phyloP scores from a whole-genome alignment of 805 yeast genomes.

The Candida ulmi region DNA sequence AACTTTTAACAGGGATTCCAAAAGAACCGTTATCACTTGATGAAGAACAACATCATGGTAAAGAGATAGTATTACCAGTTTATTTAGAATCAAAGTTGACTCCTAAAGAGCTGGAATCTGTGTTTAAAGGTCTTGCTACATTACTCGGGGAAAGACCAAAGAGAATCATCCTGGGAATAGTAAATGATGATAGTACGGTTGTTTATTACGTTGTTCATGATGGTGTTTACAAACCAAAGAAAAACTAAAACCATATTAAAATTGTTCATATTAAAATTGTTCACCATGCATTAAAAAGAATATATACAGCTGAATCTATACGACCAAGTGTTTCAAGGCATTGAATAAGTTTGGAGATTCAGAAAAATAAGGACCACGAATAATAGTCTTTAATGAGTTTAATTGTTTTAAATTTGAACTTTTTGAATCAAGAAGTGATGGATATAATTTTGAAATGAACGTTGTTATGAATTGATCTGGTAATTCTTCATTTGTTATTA shows the following conservation, averaged over 20 bases:
- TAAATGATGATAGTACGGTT: constrained; percentile 62
- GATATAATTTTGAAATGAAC: constrained; percentile 24
- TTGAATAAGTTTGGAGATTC: constrained; percentile 22
- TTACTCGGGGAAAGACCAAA: constrained; percentile 27
- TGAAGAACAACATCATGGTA: constrained; percentile 2
- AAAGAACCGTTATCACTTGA: constrained; percentile 17
- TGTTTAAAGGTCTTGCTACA: constrained; percentile 30
- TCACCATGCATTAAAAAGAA: not conserved
- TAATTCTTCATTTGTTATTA: constrained; percentile 26
- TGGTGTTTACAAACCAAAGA: constrained; percentile 61
- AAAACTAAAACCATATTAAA: constrained; percentile 39
- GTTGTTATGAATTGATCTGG: constrained; percentile 35
- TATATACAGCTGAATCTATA: not conserved
- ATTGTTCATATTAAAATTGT: no score
- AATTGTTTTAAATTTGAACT: constrained; percentile 4
- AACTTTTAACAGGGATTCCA: constrained; percentile 16
- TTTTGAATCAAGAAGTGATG: constrained; percentile 18
- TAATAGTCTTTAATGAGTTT: constrained; percentile 7
- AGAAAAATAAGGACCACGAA: constrained; percentile 15
- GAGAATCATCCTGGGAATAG: constrained; percentile 48
- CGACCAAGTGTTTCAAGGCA: constrained; percentile 7
- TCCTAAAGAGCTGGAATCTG: constrained; percentile 31
- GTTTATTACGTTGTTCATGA: constrained; percentile 65
- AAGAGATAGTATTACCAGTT: constrained; percentile 31
- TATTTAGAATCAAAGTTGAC: constrained; percentile 26